Percentiles rank a stretch among this genome's conserved stretches.
These are phyloP conservation scores for Diplosphaera chodatii DNA, from an alignment of 139 green algal genomes.

Conservation along the genomic window DNA sequence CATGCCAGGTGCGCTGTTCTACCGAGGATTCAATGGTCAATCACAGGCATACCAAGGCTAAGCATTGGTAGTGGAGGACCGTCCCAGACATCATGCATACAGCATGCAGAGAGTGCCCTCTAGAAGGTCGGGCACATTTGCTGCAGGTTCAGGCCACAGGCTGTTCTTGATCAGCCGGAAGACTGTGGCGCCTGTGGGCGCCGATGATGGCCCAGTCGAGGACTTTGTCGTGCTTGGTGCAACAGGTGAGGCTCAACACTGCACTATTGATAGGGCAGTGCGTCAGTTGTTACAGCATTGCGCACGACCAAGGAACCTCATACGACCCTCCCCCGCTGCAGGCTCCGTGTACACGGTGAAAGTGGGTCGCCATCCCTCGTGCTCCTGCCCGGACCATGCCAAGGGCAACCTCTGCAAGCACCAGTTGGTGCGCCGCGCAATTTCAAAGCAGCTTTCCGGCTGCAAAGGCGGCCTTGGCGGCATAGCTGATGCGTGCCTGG, in stretches of 20 bases:
- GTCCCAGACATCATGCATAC: no score
- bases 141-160: conserved; percentile 41
- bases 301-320: no score
- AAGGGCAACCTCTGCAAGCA: conserved; percentile 70
- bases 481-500: no score
- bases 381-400: conserved; percentile 56
- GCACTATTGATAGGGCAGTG: no score
- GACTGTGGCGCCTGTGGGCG: conserved; percentile 21
- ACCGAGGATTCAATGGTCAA: no score
- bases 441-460: no score
- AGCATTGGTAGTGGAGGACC: no score
- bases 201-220: conserved; percentile 21
- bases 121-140: no score
- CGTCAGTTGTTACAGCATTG: no score
- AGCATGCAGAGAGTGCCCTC: no score
- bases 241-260: conserved; percentile 34
- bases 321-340: background rate
- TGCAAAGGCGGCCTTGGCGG: no score
- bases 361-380: conserved; percentile 37
- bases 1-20: conserved; percentile 19
- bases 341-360: conserved; percentile 39
- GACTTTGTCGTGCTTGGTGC: conserved; percentile 53
- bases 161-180: conserved; percentile 47
- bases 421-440: conserved; percentile 30
- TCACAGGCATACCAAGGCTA: no score